Conservation (phyloP, 2,329 filamentous ascomycete species). For the Mycocentrospora acerina region DNA sequence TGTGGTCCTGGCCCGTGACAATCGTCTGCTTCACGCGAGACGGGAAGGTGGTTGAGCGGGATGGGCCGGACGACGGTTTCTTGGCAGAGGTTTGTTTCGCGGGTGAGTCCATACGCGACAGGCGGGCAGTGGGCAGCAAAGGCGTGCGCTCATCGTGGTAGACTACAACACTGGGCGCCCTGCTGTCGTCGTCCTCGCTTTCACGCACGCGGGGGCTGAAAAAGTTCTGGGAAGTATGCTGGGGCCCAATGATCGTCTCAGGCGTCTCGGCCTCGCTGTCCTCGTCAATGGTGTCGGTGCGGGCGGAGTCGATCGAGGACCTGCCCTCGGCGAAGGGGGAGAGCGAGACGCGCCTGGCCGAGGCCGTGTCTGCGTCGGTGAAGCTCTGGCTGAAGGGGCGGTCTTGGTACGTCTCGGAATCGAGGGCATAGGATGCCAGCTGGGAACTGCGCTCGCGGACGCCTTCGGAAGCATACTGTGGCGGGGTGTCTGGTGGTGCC, state of each 20-base stretch:
- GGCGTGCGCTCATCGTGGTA: constrained; percentile 40
- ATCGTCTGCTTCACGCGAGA: constrained; percentile 21
- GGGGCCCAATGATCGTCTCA: constrained; percentile 36
- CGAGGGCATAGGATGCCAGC: constrained; percentile 76
- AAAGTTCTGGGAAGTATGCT: constrained; percentile 18
- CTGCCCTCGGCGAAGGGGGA: constrained; percentile 26
- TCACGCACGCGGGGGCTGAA: constrained; percentile 21
- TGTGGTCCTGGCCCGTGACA: constrained; percentile 20
- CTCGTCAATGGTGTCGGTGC: constrained; percentile 60
- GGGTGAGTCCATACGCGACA: constrained; percentile 25
- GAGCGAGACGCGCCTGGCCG: constrained; percentile 14
- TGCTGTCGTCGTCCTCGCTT: constrained; percentile 1
- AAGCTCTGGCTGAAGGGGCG: constrained; percentile 26
- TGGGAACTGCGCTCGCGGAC: constrained; percentile 87
- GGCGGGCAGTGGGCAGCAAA: constrained; percentile 39
- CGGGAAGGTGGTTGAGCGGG: constrained; percentile 21
- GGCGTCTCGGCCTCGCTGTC: constrained; percentile 61
- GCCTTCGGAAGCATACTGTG: constrained; percentile 72
- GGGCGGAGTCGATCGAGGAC: constrained; percentile 31
- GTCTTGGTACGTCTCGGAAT: constrained; percentile 35
- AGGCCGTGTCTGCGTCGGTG: constrained; percentile 24
- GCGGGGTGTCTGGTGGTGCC: constrained; percentile 62
- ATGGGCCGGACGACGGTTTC: constrained; percentile 12
- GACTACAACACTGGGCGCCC: constrained; percentile 25
- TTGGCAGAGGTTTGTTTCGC: constrained; percentile 14